These are phyloP conservation scores for Botrytis porri DNA, from an alignment of 2,329 filamentous ascomycete genomes.

Conservation along the genomic window DNA sequence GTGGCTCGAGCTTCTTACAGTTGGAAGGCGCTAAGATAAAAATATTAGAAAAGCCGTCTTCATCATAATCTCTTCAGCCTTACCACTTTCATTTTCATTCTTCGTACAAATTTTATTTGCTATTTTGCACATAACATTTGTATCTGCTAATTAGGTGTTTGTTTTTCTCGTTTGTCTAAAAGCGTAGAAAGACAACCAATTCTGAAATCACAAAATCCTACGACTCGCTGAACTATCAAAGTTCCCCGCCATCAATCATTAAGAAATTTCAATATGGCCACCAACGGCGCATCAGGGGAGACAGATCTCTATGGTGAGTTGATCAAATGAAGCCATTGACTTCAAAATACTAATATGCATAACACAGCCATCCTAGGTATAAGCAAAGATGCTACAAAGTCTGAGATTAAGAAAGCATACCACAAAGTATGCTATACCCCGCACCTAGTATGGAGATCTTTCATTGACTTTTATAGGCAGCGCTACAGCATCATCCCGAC, in stretches of 20 bases:
- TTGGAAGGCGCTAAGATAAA: conserved; percentile 1
- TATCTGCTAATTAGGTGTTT: background rate
- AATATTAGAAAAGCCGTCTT: conserved; percentile 7
- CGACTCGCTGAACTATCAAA: background rate
- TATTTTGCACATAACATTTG: conserved; percentile 10
- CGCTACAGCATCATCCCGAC: conserved; percentile 87
- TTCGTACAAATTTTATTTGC: conserved; percentile 1
- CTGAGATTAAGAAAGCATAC: conserved; percentile 93
- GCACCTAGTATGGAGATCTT: conserved; percentile 19
- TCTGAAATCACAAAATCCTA: background rate
- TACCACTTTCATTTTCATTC: conserved; percentile 5
- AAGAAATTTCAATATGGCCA: conserved; percentile 32
- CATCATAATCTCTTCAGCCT: conserved; percentile 12
- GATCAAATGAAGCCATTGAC: conserved; percentile 1
- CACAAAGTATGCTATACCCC: conserved; percentile 64
- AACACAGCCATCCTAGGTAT: conserved; percentile 75
- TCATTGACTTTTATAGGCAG: conserved; percentile 56
- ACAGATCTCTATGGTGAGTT: conserved; percentile 61
- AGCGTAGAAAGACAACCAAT: background rate
- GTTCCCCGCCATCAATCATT: conserved; percentile 13
- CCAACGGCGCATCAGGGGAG: conserved; percentile 38
- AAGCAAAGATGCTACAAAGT: conserved; percentile 65
- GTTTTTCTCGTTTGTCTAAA: background rate
- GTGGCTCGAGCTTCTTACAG: background rate
- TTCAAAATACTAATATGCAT: conserved; percentile 31